phyloP scores from a whole-genome alignment of 208 protist species.

The Leishmania turanica region DNA sequence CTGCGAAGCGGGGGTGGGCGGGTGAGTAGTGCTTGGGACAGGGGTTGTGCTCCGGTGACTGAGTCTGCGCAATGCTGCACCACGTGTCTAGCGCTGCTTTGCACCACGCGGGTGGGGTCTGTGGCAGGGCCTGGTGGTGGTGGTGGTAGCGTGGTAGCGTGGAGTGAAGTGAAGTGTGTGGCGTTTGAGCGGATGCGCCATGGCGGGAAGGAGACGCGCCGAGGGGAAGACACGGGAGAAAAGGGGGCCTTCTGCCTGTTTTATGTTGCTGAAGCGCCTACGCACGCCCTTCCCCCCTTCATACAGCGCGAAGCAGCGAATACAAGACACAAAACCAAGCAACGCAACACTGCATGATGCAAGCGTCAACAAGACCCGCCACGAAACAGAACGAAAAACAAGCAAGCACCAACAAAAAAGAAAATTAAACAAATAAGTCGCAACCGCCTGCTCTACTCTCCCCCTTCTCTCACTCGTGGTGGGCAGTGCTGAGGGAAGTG shows the following conservation, averaged over 20 bases:
- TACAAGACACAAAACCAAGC: background rate
- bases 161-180: no score
- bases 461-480: background rate
- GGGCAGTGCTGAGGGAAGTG: background rate
- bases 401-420: no score
- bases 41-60: background rate
- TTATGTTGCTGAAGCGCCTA: no score
- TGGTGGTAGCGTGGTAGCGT: background rate
- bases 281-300: background rate
- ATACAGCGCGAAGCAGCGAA: background rate
- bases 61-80: background rate
- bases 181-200: background rate
- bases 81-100: background rate
- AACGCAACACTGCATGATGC: background rate
- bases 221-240: background rate
- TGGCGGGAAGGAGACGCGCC: no score
- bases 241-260: background rate
- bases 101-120: background rate
- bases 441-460: no score
- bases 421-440: no score
- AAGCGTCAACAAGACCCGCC: background rate
- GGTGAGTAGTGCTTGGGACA: background rate
- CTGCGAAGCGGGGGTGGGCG: background rate
- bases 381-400: background rate
- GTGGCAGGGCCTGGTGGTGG: no score